These are phyloP conservation scores for Uncinocarpus reesii DNA, from an alignment of 2,329 filamentous ascomycete genomes.

Conservation along the genomic window DNA sequence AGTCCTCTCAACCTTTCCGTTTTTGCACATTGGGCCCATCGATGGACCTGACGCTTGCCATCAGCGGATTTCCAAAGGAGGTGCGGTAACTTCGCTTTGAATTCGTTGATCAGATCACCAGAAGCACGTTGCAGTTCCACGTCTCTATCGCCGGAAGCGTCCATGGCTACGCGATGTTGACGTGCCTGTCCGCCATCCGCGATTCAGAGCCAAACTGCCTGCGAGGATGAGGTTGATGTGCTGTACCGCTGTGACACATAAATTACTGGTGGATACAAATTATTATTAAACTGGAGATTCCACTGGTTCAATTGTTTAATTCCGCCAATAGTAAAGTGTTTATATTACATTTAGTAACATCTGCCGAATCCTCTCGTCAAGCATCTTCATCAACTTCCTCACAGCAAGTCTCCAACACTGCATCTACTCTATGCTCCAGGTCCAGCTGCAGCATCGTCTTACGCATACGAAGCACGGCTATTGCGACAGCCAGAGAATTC, in stretches of 20 bases:
- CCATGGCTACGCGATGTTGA: conserved; percentile 28
- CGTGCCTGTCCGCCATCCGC: no score
- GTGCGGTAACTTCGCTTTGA: conserved; percentile 34
- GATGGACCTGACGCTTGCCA: conserved; percentile 26
- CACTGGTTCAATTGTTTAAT: no score
- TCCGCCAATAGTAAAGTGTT: background rate
- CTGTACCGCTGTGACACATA: background rate
- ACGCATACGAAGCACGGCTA: conserved; percentile 45
- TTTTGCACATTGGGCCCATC: conserved; percentile 31
- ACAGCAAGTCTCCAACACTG: background rate
- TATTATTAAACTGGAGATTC: no score
- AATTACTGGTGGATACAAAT: background rate
- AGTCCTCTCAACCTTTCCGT: conserved; percentile 32
- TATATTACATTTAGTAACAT: background rate
- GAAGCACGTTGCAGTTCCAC: conserved; percentile 40
- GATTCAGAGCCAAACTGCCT: background rate
- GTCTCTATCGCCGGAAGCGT: conserved; percentile 37
- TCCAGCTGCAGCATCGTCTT: conserved; percentile 40
- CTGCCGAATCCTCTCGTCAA: background rate
- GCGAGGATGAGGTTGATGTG: background rate
- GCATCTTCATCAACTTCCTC: background rate
- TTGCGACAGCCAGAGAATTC: conserved; percentile 49
- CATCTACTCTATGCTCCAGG: conserved; percentile 16
- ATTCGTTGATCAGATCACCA: conserved; percentile 35
- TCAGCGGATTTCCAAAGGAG: conserved; percentile 32